Conservation (phyloP, 441 rosid genomes). For the Erodium moschatum region DNA sequence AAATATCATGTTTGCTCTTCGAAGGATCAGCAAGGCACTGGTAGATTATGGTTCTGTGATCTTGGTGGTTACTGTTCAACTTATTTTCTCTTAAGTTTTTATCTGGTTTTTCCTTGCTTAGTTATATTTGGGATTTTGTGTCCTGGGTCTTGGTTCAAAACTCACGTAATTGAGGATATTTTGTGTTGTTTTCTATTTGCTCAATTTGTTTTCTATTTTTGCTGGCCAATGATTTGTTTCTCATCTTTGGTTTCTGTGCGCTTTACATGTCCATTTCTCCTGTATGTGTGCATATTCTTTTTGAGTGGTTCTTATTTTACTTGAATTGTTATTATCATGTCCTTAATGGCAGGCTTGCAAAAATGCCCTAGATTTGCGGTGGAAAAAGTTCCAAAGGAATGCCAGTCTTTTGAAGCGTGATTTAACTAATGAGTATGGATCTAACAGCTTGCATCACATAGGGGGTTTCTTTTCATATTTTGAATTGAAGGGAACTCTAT, state of each 20-base stretch:
- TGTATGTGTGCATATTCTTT: background rate
- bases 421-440: constrained; percentile 62
- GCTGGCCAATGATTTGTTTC: background rate
- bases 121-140: background rate
- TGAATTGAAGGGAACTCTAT: constrained; percentile 16
- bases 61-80: background rate
- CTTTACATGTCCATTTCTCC: background rate
- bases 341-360: constrained; percentile 38
- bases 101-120: background rate
- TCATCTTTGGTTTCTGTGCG: background rate
- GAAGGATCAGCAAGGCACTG: background rate
- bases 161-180: background rate
- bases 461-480: constrained; percentile 13
- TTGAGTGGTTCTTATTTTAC: background rate
- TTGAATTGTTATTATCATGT: background rate
- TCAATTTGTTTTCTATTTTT: background rate
- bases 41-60: background rate
- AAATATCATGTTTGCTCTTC: background rate
- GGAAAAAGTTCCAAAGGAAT: constrained; percentile 23
- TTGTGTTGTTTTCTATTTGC: background rate
- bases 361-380: constrained; percentile 38
- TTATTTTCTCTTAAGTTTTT: background rate
- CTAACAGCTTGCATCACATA: constrained; percentile 11
- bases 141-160: background rate
- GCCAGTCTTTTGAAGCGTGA: constrained; percentile 39